Evolutionary conservation across 176 grass and related monocot genomes (phyloP), one percentile per base, ranked within the genome.

Genomic region (Saccharum officinarum): DNA sequence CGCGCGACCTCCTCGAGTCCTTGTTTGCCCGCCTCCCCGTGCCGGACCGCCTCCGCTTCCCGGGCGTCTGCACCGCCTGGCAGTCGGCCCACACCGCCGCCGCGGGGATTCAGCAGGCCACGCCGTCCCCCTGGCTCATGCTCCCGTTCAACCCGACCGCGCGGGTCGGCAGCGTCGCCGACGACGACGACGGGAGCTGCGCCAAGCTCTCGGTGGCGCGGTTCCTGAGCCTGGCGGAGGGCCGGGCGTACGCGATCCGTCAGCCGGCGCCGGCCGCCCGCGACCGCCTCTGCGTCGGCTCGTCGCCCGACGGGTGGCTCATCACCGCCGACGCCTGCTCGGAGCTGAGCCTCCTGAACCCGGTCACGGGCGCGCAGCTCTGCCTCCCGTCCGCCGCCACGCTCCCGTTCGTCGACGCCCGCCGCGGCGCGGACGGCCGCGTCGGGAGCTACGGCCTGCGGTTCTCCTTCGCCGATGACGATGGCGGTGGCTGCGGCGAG

Each of bases 61-160:
- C 67, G 17, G 81, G 73, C 37, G 84, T 92, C 52, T 92, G 89
- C 84, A 41, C 84, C 9, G 55, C 84, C 0, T 91, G 92, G 89
- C 67, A 71, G 40, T 70, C 66, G 4, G 86, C 84, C 9, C 41
- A 17, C 12, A 4, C 14, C 3, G 38, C 59, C 39, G 9, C 62
- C 1, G 12, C 33, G 5, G 22, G 34, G 8, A 7, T 22, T 5
- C 71, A 0, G 1, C 30, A 59, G 20, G 55, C 28, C 8, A 13
- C 73, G 49, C 76, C 1, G 23, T 82, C 83, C 26, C 89, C 89
- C 11, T 94, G 92, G 89, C 87, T 94, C 33, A 94, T 94, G 89
- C 73, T 94, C 26, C 87, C 87, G 1, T 85, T 49, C 63, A 85
- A 87, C 26, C 81, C 67, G 8, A 75, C 71, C 22, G 8, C 63